Evolutionary conservation across 2,329 filamentous ascomycete genomes (phyloP), one percentile per base, ranked within the genome.

Genomic region (Fusarium sororula): DNA sequence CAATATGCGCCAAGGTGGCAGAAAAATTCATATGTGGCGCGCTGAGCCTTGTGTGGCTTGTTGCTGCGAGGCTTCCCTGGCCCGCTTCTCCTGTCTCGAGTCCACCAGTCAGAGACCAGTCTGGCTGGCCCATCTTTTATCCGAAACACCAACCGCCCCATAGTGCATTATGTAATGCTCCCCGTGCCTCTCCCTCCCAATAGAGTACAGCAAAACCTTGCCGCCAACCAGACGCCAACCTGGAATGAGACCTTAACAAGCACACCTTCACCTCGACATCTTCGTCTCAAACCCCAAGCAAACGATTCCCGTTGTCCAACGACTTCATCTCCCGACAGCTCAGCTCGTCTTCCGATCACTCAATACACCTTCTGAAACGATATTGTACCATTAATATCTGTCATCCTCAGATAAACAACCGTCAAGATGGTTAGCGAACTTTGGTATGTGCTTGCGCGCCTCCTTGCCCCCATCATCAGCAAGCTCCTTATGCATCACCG

Each of bases 381-480:
- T 70, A 66, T 58, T 73, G 58, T 54, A 28, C 72, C 65, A 75
- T 55, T 61, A 13, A 75, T 58, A 53, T 48, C 64, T 62, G 44
- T 60, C 55, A 47, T 62, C 45, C 56, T 61, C 69, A 77, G 73
- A 70, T 77, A 69, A 81, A 77, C 74, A 81, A 66, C 81, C 82
- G 81, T 73, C 87, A 92, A 86, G 81, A 96, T 96, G 93, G 85
- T 91, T 83, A 87, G 92, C 81, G 93, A 95, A 88, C 89, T 92
- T 84, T 96, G 94, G 94, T 96, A 89, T 87, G 92, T 90, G 82
- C 82, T 71, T 75, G 74, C 77, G 75, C 80, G 77, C 78, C 74
- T 77, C 77, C 78, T 77, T 76, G 75, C 71, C 68, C 72, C 76
- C 75, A 73, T 79, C 79, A 77, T 78, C 74, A 74, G 67, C 66